Conservation (phyloP, 2,329 filamentous ascomycete genomes). For the Pseudonectria foliicola region DNA sequence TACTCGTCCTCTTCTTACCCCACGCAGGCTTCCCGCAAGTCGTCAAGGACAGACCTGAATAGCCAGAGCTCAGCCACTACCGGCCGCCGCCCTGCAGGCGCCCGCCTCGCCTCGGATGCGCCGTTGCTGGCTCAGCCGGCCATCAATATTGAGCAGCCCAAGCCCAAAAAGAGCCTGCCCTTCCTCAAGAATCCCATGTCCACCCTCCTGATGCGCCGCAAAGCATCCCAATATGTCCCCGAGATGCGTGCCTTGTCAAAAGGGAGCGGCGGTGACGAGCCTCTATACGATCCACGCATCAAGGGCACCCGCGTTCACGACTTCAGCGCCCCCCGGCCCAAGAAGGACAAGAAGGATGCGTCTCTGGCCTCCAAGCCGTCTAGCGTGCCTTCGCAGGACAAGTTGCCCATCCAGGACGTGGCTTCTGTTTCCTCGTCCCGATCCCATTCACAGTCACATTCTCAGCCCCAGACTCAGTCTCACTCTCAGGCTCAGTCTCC, state of each 20-base stretch:
- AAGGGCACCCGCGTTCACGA: constrained; percentile 58
- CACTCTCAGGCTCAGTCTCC: neutral
- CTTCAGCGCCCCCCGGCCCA: constrained; percentile 54
- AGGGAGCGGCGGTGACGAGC: constrained; percentile 33
- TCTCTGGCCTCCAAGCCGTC: constrained; percentile 8
- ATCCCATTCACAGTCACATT: neutral
- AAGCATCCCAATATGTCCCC: constrained; percentile 41
- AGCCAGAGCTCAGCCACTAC: constrained; percentile 21
- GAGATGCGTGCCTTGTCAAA: constrained; percentile 37
- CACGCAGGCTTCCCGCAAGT: constrained; percentile 27
- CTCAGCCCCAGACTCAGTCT: neutral
- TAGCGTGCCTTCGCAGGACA: constrained; percentile 8
- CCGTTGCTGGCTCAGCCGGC: constrained; percentile 23
- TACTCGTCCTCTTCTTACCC: constrained; percentile 17
- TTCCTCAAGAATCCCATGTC: constrained; percentile 56
- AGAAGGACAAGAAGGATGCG: constrained; percentile 20
- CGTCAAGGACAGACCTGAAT: constrained; percentile 45
- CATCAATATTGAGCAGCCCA: constrained; percentile 32
- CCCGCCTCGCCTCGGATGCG: constrained; percentile 33
- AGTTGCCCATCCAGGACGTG: constrained; percentile 1
- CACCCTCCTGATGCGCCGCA: constrained; percentile 49
- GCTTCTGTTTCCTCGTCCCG: no score
- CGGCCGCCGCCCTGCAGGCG: constrained; percentile 37
- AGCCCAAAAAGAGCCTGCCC: constrained; percentile 46
- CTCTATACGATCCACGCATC: constrained; percentile 55